A percentile compares a stretch with the other conserved stretches of the same genome.
Evolutionary conservation across 495 filamentous ascomycete genomes (phyloP).

Genomic region (Hypoxylon crocopeplum): DNA sequence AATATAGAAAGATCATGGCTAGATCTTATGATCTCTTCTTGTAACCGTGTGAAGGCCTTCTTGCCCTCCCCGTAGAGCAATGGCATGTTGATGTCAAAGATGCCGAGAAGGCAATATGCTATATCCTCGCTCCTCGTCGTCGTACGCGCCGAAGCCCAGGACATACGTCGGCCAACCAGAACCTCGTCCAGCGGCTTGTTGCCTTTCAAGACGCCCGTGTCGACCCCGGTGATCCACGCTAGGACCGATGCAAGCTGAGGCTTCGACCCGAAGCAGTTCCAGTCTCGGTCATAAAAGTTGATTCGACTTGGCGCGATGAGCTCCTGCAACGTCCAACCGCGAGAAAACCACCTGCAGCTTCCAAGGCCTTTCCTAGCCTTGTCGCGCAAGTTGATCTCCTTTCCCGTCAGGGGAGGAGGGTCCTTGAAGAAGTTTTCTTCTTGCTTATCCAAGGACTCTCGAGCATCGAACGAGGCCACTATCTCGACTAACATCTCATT

Average conservation of each 20-base stretch:
- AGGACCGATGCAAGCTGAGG: constrained; percentile 29
- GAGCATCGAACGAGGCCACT: constrained; percentile 15
- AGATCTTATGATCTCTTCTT: constrained; percentile 36
- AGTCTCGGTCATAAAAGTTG: constrained; percentile 30
- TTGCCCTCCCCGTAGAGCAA: constrained; percentile 43
- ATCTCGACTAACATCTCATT: constrained; percentile 10
- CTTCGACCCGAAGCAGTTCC: constrained; percentile 42
- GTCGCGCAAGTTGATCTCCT: constrained; percentile 22
- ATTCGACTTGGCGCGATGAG: constrained; percentile 32
- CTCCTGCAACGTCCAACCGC: constrained; percentile 43
- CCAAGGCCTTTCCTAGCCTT: constrained; percentile 15
- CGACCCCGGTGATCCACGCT: constrained; percentile 38
- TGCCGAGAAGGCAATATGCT: constrained; percentile 42
- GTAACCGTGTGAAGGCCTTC: constrained; percentile 38
- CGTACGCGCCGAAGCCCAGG: constrained; percentile 35
- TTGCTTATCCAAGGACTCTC: constrained; percentile 11
- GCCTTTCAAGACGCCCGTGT: constrained; percentile 25
- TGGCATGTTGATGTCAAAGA: constrained; percentile 43
- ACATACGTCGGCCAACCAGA: constrained; percentile 38
- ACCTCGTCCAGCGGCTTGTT: constrained; percentile 23
- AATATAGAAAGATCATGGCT: constrained; percentile 37
- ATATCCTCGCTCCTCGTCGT: constrained; percentile 40
- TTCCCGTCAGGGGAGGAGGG: constrained; percentile 10
- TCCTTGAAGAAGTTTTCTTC: constrained; percentile 14
- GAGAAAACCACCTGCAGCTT: constrained; percentile 31